Base-by-base conservation (phyloP, 306 rosid genomes). In the Vigna reflexopilosa region DNA sequence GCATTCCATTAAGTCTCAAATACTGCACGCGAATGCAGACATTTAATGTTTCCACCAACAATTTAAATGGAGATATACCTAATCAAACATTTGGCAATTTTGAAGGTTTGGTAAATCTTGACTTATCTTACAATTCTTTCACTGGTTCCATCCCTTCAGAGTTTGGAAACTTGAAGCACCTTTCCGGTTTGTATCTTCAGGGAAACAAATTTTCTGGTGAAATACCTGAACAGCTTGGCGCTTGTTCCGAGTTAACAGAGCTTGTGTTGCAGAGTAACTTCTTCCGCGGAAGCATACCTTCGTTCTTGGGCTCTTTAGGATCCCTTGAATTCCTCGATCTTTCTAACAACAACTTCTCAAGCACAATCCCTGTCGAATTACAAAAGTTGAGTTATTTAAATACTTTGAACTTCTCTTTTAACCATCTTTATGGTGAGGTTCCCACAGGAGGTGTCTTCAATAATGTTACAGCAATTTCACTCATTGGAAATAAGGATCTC, bases 391-490 rank as follows among this genome's bases (percentile, higher is more conserved):
- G 24, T 2, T 0, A 2, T 1, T 59, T 85, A 49, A 51, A 26
- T 56, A 9, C 8, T 10, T 52, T 88, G 4, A 22, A 84, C 57
- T n/a, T 88, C 5, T 88, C 89, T 7, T 79, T 36, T 28, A 84
- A 84, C 78, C 49, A 79, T 66, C 80, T 86, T 4, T 47, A 30
- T 9, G 87, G 91, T 7, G 85, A 77, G 17, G 78, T 86, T 45
- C 91, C 89, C 1, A 24, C 2, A 9, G 54, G 70, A 64, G 81
- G 87, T 6, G 75, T 77, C 14, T 86, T 88, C n/a, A 54, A 28
- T 40, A 82, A 80, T 19, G 4, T 48, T 36, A 66, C 72, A 42
- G 54, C 36, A 12, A 44, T 67, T 54, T 77, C 77, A 16, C 54
- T 85, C 15, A 3, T 44, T 22, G 57, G 85, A 42, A 81, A 81